Base-by-base conservation (phyloP, 2,329 filamentous ascomycete genomes). In the Daldinia eschscholtzii region DNA sequence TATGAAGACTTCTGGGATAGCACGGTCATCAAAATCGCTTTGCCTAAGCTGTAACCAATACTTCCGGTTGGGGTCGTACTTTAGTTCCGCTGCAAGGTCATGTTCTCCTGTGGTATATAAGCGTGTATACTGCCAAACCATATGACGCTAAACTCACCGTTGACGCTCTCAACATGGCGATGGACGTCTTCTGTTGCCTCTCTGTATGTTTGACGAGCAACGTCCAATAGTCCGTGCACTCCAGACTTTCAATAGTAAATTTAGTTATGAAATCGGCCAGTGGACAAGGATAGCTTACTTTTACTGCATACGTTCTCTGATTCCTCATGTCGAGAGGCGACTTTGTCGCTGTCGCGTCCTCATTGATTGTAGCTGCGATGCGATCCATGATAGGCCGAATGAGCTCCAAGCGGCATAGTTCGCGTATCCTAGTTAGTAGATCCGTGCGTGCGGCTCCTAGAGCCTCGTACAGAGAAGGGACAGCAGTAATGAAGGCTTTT, bases 241-340 rank as follows among this genome's bases (percentile, higher is more conserved):
- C 93, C 93, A 52, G 93, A 89, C 87, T 93, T 72, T 6, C 4
- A 39, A 41, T 12, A 46, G n/a, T 3, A 10, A 4, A 46, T 46
- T 64, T 30, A 63, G 53, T 20, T 4, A 39, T 4, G 10, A 7
- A 1, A 26, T 33, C 28, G 3, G 26, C 6, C 1, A 3, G 10
- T 20, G 26, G 18, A 7, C 33, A 6, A n/a, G 1, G 33, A 4
- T 13, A 1, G 42, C 72, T 64, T 75, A 90, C 89, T 82, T 92
- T 96, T 35, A 98, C 91, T 23, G 95, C 95, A 81, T 97, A 98
- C 0, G 92, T 93, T 70, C 95, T 86, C 77, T 98, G 95, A 68
- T 98, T 97, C 13, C 94, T 88, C 64, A 97, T 84, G 69, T 98
- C 95, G 4, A 98, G 84, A 0, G 96, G 91, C 23, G 91, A 89